These are phyloP conservation scores for Rhodomyrtus tomentosa DNA, from an alignment of 345 rosid genomes.

Conservation along the genomic window DNA sequence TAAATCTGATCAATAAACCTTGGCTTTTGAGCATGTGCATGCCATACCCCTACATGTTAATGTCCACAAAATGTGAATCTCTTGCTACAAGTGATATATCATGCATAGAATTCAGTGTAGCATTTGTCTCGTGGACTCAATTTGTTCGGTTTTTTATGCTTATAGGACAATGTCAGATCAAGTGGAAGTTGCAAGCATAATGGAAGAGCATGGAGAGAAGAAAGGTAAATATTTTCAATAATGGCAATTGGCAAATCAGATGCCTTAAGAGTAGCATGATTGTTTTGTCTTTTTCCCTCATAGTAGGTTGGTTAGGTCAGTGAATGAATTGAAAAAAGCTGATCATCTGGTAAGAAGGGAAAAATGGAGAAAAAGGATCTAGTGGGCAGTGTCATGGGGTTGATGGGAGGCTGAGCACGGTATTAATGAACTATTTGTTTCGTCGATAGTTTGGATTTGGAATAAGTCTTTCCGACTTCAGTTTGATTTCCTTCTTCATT, in stretches of 20 bases:
- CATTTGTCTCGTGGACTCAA: not conserved
- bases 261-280: not conserved
- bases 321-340: not conserved
- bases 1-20: not conserved
- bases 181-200: constrained; percentile 5
- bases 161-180: constrained; percentile 2
- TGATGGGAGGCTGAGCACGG: not conserved
- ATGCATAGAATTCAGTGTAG: not conserved
- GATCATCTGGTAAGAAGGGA: not conserved
- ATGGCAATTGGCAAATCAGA: not conserved
- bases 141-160: not conserved
- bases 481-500: not conserved
- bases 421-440: not conserved
- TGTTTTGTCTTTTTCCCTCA: not conserved
- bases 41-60: not conserved
- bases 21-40: not conserved
- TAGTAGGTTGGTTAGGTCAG: not conserved
- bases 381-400: not conserved
- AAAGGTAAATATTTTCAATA: constrained; percentile 8
- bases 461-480: not conserved
- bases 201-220: constrained; percentile 3
- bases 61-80: not conserved
- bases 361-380: not conserved
- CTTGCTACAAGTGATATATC: not conserved
- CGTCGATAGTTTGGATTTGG: not conserved